Evolutionary conservation across 257 asterid genomes (phyloP).

Genomic region (Nicotiana obtusifolia): DNA sequence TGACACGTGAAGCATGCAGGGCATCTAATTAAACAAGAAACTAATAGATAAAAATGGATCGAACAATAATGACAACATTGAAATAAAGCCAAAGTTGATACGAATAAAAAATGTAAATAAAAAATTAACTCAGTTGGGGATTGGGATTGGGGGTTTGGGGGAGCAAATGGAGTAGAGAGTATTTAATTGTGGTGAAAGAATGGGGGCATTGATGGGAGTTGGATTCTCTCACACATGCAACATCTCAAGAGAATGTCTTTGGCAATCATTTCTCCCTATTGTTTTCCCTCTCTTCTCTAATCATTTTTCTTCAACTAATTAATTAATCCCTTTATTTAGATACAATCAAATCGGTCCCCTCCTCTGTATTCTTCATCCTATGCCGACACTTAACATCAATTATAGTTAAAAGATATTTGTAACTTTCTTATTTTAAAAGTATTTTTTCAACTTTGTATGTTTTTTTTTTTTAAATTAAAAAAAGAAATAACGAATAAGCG

Average conservation of each 20-base stretch:
- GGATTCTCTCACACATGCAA: slow-evolving; percentile 31
- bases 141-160: too few relatives aligned
- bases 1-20: background rate
- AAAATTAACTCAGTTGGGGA: background rate
- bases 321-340: background rate
- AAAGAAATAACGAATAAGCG: background rate
- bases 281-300: slow-evolving; percentile 17
- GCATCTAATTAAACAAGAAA: background rate
- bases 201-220: slow-evolving; percentile 28
- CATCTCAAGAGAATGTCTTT: slow-evolving; percentile 24
- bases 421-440: background rate
- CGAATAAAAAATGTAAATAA: background rate
- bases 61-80: background rate
- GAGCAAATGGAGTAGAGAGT: background rate
- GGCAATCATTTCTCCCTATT: slow-evolving; percentile 29
- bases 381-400: background rate
- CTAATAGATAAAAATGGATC: background rate
- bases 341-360: background rate
- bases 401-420: background rate
- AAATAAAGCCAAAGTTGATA: slow-evolving; percentile 13
- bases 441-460: background rate
- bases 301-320: background rate
- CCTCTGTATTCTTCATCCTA: background rate
- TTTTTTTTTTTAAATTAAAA: background rate
- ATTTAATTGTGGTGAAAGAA: slow-evolving; percentile 23